Evolutionary conservation across 2,329 filamentous ascomycete genomes (phyloP).

Genomic region (Phialophora expanda): DNA sequence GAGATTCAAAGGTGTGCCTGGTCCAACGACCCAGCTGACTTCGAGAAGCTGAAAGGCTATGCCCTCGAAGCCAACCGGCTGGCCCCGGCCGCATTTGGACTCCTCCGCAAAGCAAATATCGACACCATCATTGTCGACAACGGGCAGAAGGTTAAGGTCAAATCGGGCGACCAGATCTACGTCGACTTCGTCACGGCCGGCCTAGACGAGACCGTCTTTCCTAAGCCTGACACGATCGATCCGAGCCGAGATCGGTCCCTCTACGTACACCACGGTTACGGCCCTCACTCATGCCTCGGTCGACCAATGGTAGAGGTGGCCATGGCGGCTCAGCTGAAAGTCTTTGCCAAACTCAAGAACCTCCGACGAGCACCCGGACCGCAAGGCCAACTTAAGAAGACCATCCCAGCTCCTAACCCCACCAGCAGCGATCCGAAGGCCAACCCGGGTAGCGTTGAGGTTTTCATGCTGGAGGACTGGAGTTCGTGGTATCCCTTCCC

Average conservation of each 20-base stretch:
- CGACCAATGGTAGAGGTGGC: conserved; percentile 51
- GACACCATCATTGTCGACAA: conserved; percentile 35
- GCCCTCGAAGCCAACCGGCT: conserved; percentile 40
- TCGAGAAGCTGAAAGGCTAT: conserved; percentile 40
- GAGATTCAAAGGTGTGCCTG: conserved; percentile 40
- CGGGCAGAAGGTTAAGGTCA: conserved; percentile 31
- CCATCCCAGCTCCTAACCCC: conserved; percentile 41
- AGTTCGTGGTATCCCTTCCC: conserved; percentile 52
- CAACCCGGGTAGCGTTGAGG: conserved; percentile 48
- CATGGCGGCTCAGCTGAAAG: conserved; percentile 50
- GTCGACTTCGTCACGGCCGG: conserved; percentile 43
- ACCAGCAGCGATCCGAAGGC: conserved; percentile 38
- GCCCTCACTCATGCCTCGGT: conserved; percentile 55
- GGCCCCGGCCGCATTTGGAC: conserved; percentile 38
- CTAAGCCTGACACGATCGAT: conserved; percentile 51
- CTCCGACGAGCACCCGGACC: conserved; percentile 49
- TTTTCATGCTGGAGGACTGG: conserved; percentile 53
- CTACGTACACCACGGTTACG: conserved; percentile 55
- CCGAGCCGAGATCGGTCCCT: conserved; percentile 49
- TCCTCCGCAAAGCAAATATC: conserved; percentile 35
- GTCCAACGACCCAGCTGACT: conserved; percentile 38
- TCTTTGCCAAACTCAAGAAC: conserved; percentile 50
- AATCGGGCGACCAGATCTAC: conserved; percentile 37
- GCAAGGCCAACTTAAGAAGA: conserved; percentile 51
- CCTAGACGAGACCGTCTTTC: conserved; percentile 46